These are phyloP conservation scores for Penicillium hesseltinei DNA, from an alignment of 2,329 filamentous ascomycete genomes.

Conservation along the genomic window DNA sequence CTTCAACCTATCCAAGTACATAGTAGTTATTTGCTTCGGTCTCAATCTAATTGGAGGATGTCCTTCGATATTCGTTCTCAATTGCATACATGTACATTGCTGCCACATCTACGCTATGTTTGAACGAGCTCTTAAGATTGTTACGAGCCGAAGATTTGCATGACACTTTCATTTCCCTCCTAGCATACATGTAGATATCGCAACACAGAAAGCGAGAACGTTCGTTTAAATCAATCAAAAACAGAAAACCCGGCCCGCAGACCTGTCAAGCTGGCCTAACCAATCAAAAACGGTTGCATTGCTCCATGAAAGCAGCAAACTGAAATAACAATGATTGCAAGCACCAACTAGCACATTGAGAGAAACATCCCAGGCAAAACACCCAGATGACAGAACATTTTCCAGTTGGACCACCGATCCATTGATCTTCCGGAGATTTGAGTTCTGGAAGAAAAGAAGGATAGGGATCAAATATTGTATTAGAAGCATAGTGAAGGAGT, in stretches of 20 bases:
- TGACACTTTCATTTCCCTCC: neutral
- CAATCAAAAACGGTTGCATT: neutral
- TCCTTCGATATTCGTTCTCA: neutral
- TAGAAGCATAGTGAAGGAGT: conserved; percentile 25
- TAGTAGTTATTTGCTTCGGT: neutral
- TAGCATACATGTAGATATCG: conserved; percentile 1
- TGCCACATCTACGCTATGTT: neutral
- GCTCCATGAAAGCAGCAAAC: neutral
- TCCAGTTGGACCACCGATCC: neutral
- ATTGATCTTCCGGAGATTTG: conserved; percentile 9
- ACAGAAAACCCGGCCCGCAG: neutral
- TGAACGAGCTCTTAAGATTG: neutral
- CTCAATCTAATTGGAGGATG: neutral
- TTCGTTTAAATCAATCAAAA: neutral
- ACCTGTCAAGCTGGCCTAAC: neutral
- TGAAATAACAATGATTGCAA: neutral
- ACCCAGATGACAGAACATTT: neutral
- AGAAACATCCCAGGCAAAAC: neutral
- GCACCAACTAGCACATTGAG: neutral
- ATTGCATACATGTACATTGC: neutral
- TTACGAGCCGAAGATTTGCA: neutral
- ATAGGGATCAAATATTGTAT: conserved; percentile 16
- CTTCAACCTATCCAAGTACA: neutral
- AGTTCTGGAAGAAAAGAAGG: conserved; percentile 8
- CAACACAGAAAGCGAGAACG: neutral